Evolutionary conservation across 2,329 filamentous ascomycete genomes (phyloP), one percentile per base, ranked within the genome.

Genomic region (Chaetomium strumarium): DNA sequence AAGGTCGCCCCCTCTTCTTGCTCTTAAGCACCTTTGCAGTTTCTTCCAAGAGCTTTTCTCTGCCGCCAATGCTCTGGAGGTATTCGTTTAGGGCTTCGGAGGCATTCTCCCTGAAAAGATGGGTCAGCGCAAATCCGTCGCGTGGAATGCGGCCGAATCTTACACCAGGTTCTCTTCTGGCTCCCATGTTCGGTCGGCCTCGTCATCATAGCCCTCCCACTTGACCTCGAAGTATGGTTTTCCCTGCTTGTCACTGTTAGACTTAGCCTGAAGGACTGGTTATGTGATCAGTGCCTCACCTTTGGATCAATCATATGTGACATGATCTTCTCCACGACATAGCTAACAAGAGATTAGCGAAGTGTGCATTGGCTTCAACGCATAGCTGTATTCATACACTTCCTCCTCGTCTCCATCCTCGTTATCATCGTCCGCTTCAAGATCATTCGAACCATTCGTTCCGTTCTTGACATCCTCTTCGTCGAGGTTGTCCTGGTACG

Each of bases 161-260:
- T 68, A 83, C 80, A 60, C 68, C 55, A 89, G 71, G 60, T 90
- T 91, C 11, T 82, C 80, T 61, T 88, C 84, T 0, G 86, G 84
- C 65, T 93, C 88, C 88, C 87, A 92, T 0, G 88, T 93, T 62
- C 80, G 70, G 59, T 93, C 88, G 0, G 72, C 67, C 56, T 83
- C 81, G 56, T 83, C 79, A 0, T 87, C 80, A 56, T 85, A 93
- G 3, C 88, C 88, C 58, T 88, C 81, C 88, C 88, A 93, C 63
- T 92, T 90, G 34, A 93, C 86, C 47, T 85, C 76, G 63, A 86
- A 90, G 43, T 76, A 75, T 0, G 83, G 62, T 5, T 67, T 65
- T 17, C 78, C 79, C 45, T 56, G 24, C 5, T 33, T 13, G 9
- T 11, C 30, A 5, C 12, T 7, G 43, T 56, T 30, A 56, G 50